Percentiles rank a stretch among this genome's conserved stretches.
phyloP scores from a whole-genome alignment of 1,284 basidiomycete species.

The Pseudozyma flocculosa region DNA sequence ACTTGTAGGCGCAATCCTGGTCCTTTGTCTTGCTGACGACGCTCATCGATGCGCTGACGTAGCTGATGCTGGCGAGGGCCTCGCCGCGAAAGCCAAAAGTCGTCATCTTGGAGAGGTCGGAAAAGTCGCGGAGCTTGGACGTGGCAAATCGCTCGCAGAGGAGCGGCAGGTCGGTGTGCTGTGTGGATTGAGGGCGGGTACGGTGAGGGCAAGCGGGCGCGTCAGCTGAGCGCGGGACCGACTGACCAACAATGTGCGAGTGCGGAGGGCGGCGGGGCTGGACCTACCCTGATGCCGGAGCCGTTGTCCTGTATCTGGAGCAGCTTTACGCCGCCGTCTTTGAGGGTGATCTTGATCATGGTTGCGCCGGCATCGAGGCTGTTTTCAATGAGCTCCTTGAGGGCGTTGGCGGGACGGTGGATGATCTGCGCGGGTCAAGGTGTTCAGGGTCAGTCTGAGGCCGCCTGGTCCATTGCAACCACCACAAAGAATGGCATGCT shows the following conservation, averaged over 20 bases:
- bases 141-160: conserved; percentile 95
- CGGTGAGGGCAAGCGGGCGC: too few species aligned
- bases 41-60: conserved; percentile 78
- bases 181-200: too few species aligned
- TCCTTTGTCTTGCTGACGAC: conserved; percentile 73
- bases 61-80: conserved; percentile 92
- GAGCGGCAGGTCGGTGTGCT: conserved; percentile 74
- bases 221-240: too few species aligned
- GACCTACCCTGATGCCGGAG: conserved; percentile 78
- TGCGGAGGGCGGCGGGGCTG: conserved; percentile 53
- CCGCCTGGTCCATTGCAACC: too few species aligned
- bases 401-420: conserved; percentile 88
- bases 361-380: conserved; percentile 88
- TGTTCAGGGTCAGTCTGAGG: too few species aligned
- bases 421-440: conserved; percentile 66
- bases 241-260: conserved; percentile 27
- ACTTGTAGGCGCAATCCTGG: conserved; percentile 47
- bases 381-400: conserved; percentile 96
- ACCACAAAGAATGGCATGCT: too few species aligned
- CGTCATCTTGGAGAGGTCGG: conserved; percentile 78
- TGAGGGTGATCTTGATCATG: conserved; percentile 80
- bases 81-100: conserved; percentile 98
- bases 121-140: conserved; percentile 83
- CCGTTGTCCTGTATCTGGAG: conserved; percentile 97
- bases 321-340: conserved; percentile 93